Conservation (phyloP, 805 yeast genomes). For the Kuraishia cidri region DNA sequence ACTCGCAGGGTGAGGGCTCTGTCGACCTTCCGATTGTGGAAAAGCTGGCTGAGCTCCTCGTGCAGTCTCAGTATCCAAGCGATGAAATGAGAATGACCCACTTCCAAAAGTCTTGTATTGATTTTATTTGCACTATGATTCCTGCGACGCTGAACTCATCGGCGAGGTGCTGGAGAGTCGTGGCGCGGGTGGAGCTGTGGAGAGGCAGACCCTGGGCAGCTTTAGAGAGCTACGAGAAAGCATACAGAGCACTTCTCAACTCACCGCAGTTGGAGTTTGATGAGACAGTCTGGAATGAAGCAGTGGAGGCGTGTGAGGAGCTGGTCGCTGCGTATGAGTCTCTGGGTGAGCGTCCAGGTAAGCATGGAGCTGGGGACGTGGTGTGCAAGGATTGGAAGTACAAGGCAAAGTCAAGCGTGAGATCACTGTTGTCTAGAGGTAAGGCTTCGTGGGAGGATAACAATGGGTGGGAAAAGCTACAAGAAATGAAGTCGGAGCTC, state of each 20-base stretch:
- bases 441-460: constrained; percentile 72
- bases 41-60: constrained; percentile 57
- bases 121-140: constrained; percentile 58
- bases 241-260: constrained; percentile 63
- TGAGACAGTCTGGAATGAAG: constrained; percentile 63
- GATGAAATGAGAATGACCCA: constrained; percentile 31
- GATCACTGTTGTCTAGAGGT: constrained; percentile 75
- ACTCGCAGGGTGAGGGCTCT: constrained; percentile 49
- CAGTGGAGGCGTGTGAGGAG: constrained; percentile 72
- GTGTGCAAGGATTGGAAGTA: constrained; percentile 92
- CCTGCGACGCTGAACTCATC: constrained; percentile 64
- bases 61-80: constrained; percentile 38
- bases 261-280: constrained; percentile 55
- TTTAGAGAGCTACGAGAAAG: constrained; percentile 78
- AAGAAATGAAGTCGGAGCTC: constrained; percentile 15
- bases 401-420: constrained; percentile 64
- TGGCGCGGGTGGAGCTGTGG: constrained; percentile 86
- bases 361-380: constrained; percentile 69
- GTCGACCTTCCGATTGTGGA: constrained; percentile 73
- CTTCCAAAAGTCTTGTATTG: constrained; percentile 63
- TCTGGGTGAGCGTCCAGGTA: constrained; percentile 78
- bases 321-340: constrained; percentile 81
- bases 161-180: constrained; percentile 69
- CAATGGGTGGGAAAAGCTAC: constrained; percentile 64
- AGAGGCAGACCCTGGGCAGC: constrained; percentile 82